These are phyloP conservation scores for Austroboletus rostrupii DNA, from an alignment of 1,284 basidiomycete species.

Conservation along the genomic window DNA sequence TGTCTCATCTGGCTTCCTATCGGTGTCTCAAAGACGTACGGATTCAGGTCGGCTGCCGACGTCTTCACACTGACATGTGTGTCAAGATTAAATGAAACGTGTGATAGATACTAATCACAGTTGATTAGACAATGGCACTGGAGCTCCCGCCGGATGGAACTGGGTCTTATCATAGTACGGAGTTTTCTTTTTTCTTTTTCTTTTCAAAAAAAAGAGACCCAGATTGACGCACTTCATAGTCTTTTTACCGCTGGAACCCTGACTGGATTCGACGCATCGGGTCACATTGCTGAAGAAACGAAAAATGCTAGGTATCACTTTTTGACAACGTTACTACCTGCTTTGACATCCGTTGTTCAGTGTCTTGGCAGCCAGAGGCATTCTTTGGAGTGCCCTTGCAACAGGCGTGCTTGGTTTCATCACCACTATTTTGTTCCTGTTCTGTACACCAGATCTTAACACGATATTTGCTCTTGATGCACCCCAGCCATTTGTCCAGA, in stretches of 20 bases:
- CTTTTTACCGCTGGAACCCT: constrained; percentile 80
- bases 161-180: constrained; percentile 79
- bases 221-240: constrained; percentile 36
- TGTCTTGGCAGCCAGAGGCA: constrained; percentile 74
- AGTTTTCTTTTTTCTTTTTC: not conserved
- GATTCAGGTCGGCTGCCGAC: constrained; percentile 73
- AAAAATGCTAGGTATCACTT: constrained; percentile 68
- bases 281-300: constrained; percentile 87
- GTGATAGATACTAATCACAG: constrained; percentile 1
- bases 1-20: constrained; percentile 88
- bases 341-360: constrained; percentile 34
- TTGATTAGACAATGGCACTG: constrained; percentile 75
- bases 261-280: constrained; percentile 85
- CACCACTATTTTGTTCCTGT: constrained; percentile 77
- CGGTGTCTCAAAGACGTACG: constrained; percentile 78
- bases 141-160: constrained; percentile 81
- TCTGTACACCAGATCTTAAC: constrained; percentile 78
- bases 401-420: constrained; percentile 73
- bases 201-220: too few species aligned
- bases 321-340: not conserved
- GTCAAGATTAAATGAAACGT: constrained; percentile 26
- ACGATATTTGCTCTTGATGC: constrained; percentile 69
- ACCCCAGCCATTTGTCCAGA: constrained; percentile 83
- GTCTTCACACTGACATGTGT: constrained; percentile 79
- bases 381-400: constrained; percentile 68